A percentile compares a stretch with the other conserved stretches of the same genome.
phyloP scores from a whole-genome alignment of 2,329 filamentous ascomycete species.

The Fusarium clavum region DNA sequence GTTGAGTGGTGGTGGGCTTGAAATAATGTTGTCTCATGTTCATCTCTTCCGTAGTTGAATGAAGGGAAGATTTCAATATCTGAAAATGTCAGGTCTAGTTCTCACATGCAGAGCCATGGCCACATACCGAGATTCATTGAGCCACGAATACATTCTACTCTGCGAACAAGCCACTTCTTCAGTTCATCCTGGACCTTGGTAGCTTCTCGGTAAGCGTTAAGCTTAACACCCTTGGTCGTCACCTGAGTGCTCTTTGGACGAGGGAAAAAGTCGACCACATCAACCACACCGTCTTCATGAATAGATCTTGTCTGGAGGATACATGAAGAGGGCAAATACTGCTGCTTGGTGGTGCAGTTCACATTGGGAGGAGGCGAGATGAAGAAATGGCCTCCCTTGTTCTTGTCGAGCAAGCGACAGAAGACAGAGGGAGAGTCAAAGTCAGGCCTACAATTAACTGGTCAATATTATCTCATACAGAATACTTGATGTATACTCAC shows the following conservation, averaged over 20 bases:
- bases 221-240: constrained; percentile 59
- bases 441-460: constrained; percentile 67
- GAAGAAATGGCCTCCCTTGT: constrained; percentile 79
- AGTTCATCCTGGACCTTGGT: constrained; percentile 68
- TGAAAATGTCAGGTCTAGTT: constrained; percentile 39
- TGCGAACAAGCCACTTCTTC: constrained; percentile 77
- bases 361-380: constrained; percentile 67
- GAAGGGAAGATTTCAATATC: constrained; percentile 79
- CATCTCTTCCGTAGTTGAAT: constrained; percentile 75
- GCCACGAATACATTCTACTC: constrained; percentile 79
- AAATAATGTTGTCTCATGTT: constrained; percentile 69
- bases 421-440: constrained; percentile 84
- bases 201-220: constrained; percentile 66
- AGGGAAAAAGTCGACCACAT: constrained; percentile 81
- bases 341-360: constrained; percentile 77
- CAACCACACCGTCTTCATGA: constrained; percentile 78
- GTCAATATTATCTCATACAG: not conserved
- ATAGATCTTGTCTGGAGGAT: constrained; percentile 83
- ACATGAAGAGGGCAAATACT: constrained; percentile 80
- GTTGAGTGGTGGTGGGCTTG: constrained; percentile 56
- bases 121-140: constrained; percentile 67
- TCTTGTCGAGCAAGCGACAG: constrained; percentile 77
- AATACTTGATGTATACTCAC: constrained; percentile 53
- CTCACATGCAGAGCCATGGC: not conserved
- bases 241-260: constrained; percentile 71